A percentile compares a stretch with the other conserved stretches of the same genome.
These are phyloP conservation scores for Tilletia indica DNA, from an alignment of 1,284 basidiomycete genomes.

Conservation along the genomic window DNA sequence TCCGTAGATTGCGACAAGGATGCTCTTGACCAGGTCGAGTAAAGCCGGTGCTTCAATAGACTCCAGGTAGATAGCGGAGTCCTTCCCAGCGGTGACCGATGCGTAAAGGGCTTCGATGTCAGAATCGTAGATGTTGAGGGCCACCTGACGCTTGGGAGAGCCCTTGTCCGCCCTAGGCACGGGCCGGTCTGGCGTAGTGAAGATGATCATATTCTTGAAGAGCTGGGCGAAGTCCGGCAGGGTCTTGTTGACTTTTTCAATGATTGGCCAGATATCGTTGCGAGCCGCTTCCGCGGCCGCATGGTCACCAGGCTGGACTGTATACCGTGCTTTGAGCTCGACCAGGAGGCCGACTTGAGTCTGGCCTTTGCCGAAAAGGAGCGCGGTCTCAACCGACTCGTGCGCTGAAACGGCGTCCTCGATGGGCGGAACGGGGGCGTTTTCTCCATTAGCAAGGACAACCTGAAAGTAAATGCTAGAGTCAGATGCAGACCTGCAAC, in stretches of 20 bases:
- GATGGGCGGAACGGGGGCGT: constrained; percentile 7
- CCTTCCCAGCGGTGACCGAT: neutral
- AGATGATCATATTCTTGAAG: constrained; percentile 19
- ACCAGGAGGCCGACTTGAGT: constrained; percentile 12
- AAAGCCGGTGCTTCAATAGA: neutral
- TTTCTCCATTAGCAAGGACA: constrained; percentile 7
- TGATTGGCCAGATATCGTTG: constrained; percentile 7
- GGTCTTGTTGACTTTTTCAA: neutral
- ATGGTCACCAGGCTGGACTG: neutral
- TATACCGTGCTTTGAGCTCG: neutral
- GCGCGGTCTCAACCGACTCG: neutral
- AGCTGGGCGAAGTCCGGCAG: constrained; percentile 13
- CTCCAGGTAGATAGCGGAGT: neutral
- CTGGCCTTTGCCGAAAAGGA: neutral
- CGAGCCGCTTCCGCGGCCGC: neutral
- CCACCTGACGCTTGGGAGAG: constrained; percentile 8
- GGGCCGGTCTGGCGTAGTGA: neutral
- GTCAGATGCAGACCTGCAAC: too few relatives aligned
- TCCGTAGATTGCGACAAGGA: neutral
- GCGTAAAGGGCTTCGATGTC: constrained; percentile 8
- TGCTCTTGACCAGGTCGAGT: neutral
- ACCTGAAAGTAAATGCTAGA: neutral
- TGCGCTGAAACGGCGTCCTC: constrained; percentile 1
- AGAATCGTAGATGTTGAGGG: neutral
- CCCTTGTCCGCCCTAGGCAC: constrained; percentile 5